These are phyloP conservation scores for Thraustochytrium striatum DNA, from an alignment of 352 stramenopile genomes.

Conservation along the genomic window DNA sequence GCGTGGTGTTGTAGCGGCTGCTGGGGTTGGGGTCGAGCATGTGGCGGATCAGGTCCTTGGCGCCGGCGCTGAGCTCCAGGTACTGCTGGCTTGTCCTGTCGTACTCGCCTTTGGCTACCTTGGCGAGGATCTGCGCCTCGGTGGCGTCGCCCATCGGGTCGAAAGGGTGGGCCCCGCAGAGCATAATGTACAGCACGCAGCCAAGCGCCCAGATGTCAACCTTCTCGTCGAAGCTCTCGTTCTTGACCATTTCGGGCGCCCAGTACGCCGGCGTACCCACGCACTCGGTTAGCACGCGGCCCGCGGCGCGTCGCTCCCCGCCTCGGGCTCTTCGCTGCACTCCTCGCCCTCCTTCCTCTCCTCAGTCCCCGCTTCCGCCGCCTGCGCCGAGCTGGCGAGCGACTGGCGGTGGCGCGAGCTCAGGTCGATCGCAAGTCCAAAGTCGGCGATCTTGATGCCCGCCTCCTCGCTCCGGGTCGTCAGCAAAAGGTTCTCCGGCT, in stretches of 20 bases:
- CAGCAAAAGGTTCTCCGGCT: slow-evolving; percentile 74
- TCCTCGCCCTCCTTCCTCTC: slow-evolving; percentile 53
- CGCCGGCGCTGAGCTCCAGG: slow-evolving; percentile 62
- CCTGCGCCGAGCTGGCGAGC: not conserved
- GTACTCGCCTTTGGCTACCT: slow-evolving; percentile 70
- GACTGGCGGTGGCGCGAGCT: not conserved
- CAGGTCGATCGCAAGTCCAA: slow-evolving; percentile 55
- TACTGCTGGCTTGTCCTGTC: slow-evolving; percentile 59
- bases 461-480: slow-evolving; percentile 64
- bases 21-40: slow-evolving; percentile 69
- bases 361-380: not conserved
- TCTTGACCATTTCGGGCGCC: slow-evolving; percentile 74
- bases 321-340: not conserved
- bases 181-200: slow-evolving; percentile 75
- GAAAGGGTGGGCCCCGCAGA: slow-evolving; percentile 75
- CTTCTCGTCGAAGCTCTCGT: slow-evolving; percentile 72
- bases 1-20: slow-evolving; percentile 63
- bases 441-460: slow-evolving; percentile 72
- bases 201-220: slow-evolving; percentile 79
- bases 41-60: slow-evolving; percentile 69
- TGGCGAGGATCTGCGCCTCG: slow-evolving; percentile 73
- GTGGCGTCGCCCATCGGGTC: slow-evolving; percentile 67
- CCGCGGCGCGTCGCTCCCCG: not conserved
- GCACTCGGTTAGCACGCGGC: slow-evolving; percentile 60
- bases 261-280: slow-evolving; percentile 73